Evolutionary conservation across 2,329 filamentous ascomycete genomes (phyloP).

Genomic region (Phialophora tarda): DNA sequence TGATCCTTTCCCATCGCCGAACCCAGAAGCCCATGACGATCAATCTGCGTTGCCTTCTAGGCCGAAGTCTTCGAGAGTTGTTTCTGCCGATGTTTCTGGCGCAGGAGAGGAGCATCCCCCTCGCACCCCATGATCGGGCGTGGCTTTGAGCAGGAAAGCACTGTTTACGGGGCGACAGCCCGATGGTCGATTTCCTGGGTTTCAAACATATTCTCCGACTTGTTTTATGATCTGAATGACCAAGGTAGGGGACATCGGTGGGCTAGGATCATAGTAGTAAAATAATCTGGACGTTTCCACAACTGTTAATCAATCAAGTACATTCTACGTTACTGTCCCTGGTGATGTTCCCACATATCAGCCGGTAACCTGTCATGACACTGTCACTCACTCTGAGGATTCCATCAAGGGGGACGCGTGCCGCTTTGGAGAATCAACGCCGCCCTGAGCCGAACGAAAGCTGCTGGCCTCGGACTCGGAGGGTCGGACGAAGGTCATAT

Average conservation of each 20-base stretch:
- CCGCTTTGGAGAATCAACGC: too few species aligned
- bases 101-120: neutral
- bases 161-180: neutral
- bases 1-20: conserved; percentile 5
- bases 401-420: too few species aligned
- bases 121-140: neutral
- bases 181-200: neutral
- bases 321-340: too few species aligned
- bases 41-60: neutral
- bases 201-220: conserved; percentile 7
- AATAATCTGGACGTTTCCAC: neutral
- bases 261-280: neutral
- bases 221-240: conserved; percentile 16
- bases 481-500: neutral
- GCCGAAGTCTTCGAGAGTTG: conserved; percentile 4
- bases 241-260: too few species aligned
- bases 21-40: neutral
- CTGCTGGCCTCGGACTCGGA: neutral
- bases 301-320: neutral
- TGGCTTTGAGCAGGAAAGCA: neutral
- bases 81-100: conserved; percentile 1
- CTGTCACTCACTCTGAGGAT: too few species aligned
- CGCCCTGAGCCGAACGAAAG: too few species aligned
- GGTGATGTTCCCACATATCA: too few species aligned
- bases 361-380: too few species aligned